Evolutionary conservation across 2,329 filamentous ascomycete species (phyloP).

Genomic region (Eurotiales sp.): DNA sequence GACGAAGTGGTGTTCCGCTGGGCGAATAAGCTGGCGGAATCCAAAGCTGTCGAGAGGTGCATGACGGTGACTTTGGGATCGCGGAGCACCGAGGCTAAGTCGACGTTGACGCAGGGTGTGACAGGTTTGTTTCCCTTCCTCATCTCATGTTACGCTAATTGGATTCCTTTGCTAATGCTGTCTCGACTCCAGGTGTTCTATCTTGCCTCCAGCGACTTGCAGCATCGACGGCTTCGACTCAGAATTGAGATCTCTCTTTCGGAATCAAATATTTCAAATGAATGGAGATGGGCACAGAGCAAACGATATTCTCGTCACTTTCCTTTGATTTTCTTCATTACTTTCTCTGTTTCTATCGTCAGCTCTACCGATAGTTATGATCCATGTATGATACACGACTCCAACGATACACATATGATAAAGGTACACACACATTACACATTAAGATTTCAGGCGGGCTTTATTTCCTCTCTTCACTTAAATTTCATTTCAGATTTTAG

Average conservation of each 20-base stretch:
- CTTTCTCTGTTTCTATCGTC: background rate
- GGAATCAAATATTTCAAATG: no score
- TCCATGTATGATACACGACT: slow-evolving; percentile 9
- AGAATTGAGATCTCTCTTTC: background rate
- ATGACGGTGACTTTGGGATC: slow-evolving; percentile 83
- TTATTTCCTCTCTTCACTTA: no score
- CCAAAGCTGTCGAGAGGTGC: slow-evolving; percentile 62
- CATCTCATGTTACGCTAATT: no score
- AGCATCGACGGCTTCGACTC: no score
- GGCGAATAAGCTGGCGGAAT: slow-evolving; percentile 71
- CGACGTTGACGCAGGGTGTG: slow-evolving; percentile 84
- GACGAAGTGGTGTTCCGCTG: slow-evolving; percentile 93
- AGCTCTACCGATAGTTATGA: background rate
- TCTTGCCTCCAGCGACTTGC: slow-evolving; percentile 53
- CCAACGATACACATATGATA: slow-evolving; percentile 3
- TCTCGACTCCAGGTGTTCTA: slow-evolving; percentile 43
- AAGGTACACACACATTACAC: no score
- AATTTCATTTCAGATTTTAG: no score
- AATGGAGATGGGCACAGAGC: no score
- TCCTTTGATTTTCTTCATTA: no score
- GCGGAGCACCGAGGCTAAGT: slow-evolving; percentile 81
- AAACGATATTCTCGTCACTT: no score
- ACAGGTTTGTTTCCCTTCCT: slow-evolving; percentile 61
- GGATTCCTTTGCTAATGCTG: background rate
- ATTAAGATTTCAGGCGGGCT: no score